These are phyloP conservation scores for Furcasterigmium sp. DNA, from an alignment of 2,329 filamentous ascomycete genomes.

Conservation along the genomic window DNA sequence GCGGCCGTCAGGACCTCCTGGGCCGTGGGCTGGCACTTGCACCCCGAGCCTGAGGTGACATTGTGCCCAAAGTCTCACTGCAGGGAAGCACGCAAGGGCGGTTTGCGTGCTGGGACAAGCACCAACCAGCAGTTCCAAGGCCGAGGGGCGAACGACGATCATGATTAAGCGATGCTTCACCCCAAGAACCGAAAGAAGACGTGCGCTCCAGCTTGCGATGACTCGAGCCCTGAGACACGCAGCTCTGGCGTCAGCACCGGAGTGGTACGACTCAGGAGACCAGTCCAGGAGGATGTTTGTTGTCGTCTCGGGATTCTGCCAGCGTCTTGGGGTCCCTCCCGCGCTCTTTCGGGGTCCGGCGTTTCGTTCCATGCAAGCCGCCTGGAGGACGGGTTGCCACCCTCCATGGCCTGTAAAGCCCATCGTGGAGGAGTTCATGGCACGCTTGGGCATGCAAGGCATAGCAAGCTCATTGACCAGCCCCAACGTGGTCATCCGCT, in stretches of 20 bases:
- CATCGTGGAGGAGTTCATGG: too few species aligned
- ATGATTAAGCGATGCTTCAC: not conserved
- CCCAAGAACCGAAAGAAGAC: not conserved
- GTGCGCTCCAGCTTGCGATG: not conserved
- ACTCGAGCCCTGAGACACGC: not conserved
- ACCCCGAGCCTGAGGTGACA: not conserved
- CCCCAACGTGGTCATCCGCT: too few species aligned
- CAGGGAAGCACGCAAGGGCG: not conserved
- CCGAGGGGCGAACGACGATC: not conserved
- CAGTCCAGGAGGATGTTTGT: too few species aligned
- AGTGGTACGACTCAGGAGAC: too few species aligned
- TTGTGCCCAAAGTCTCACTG: not conserved
- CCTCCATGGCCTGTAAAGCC: too few species aligned
- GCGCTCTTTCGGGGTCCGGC: not conserved
- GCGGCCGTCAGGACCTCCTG: not conserved
- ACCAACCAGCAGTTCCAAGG: not conserved
- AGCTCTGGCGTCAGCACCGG: too few species aligned
- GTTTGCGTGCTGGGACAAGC: not conserved
- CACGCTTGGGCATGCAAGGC: too few species aligned
- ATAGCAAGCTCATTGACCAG: too few species aligned
- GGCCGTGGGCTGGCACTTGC: not conserved
- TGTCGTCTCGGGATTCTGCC: too few species aligned
- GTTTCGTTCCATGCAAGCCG: not conserved
- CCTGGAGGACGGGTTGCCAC: too few species aligned
- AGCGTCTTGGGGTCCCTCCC: too few species aligned